A percentile compares a stretch with the other conserved stretches of the same genome.
Evolutionary conservation across 1,284 basidiomycete genomes (phyloP).

Genomic region (Ustilago trichophora): DNA sequence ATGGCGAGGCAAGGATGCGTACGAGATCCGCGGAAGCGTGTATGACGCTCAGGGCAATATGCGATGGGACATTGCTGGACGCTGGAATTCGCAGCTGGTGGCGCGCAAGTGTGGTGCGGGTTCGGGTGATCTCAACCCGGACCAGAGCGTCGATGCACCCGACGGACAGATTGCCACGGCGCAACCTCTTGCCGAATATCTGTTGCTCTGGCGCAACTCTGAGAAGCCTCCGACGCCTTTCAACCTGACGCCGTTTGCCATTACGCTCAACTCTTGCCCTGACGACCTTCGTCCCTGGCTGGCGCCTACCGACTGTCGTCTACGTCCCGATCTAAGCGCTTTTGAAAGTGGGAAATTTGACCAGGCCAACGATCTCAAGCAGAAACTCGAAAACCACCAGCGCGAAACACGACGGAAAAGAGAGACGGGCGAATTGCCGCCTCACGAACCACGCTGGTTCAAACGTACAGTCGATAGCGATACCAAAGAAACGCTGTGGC

Average conservation of each 20-base stretch:
- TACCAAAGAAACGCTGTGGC: constrained; percentile 58
- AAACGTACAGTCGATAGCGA: constrained; percentile 51
- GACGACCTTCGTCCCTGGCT: constrained; percentile 77
- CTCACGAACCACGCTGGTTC: constrained; percentile 77
- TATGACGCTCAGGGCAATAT: constrained; percentile 75
- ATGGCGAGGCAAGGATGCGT: constrained; percentile 90
- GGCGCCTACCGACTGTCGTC: constrained; percentile 89
- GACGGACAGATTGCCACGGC: constrained; percentile 66
- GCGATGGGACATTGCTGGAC: constrained; percentile 89
- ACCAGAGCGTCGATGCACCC: constrained; percentile 67
- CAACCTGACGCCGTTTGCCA: constrained; percentile 94
- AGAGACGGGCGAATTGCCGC: constrained; percentile 78
- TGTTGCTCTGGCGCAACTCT: constrained; percentile 92
- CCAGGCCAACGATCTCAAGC: constrained; percentile 86
- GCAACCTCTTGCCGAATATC: constrained; percentile 72
- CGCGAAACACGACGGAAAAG: constrained; percentile 78
- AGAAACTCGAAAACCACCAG: constrained; percentile 86
- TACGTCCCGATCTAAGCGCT: constrained; percentile 93
- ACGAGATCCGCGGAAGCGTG: constrained; percentile 89
- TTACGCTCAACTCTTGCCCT: constrained; percentile 84
- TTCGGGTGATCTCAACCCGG: constrained; percentile 77
- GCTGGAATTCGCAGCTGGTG: constrained; percentile 94
- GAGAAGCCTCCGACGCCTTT: constrained; percentile 70
- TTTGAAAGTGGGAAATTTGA: constrained; percentile 93
- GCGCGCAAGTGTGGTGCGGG: constrained; percentile 76